Evolutionary conservation across 2,329 filamentous ascomycete genomes (phyloP).

Genomic region (Penicillium sp.): DNA sequence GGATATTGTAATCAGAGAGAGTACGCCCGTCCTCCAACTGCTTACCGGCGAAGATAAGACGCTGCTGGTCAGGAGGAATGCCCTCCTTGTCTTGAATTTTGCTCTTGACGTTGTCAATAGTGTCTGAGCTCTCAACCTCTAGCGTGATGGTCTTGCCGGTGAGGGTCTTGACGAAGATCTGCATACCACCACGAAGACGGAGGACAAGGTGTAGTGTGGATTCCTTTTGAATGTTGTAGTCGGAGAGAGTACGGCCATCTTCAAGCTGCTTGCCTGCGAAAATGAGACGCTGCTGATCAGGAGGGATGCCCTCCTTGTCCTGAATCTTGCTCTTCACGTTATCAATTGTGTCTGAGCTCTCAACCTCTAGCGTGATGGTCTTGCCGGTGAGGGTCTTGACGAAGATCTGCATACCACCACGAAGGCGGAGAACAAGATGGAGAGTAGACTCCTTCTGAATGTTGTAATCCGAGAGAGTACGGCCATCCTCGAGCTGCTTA

Average conservation of each 20-base stretch:
- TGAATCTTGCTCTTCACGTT: slow-evolving; percentile 92
- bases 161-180: slow-evolving; percentile 81
- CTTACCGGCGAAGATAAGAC: slow-evolving; percentile 69
- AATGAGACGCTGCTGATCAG: slow-evolving; percentile 90
- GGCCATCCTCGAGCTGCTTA: slow-evolving; percentile 94
- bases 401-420: slow-evolving; percentile 69
- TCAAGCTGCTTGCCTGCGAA: slow-evolving; percentile 93
- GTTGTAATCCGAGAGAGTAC: slow-evolving; percentile 88
- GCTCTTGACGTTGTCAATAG: slow-evolving; percentile 68
- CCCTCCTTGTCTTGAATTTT: slow-evolving; percentile 83
- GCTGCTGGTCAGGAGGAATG: slow-evolving; percentile 69
- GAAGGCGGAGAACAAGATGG: slow-evolving; percentile 80
- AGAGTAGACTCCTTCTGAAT: slow-evolving; percentile 92
- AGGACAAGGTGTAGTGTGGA: slow-evolving; percentile 78
- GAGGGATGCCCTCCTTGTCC: slow-evolving; percentile 79
- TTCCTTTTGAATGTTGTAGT: slow-evolving; percentile 98
- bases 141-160: slow-evolving; percentile 71
- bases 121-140: slow-evolving; percentile 67
- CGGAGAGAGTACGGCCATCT: slow-evolving; percentile 83
- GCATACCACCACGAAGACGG: slow-evolving; percentile 77
- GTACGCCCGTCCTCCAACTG: slow-evolving; percentile 56
- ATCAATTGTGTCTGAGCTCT: slow-evolving; percentile 87
- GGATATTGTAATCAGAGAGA: slow-evolving; percentile 55
- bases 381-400: slow-evolving; percentile 69
- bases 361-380: slow-evolving; percentile 90